Evolutionary conservation across 2,329 filamentous ascomycete species (phyloP).

Genomic region (Hypocrella siamensis): DNA sequence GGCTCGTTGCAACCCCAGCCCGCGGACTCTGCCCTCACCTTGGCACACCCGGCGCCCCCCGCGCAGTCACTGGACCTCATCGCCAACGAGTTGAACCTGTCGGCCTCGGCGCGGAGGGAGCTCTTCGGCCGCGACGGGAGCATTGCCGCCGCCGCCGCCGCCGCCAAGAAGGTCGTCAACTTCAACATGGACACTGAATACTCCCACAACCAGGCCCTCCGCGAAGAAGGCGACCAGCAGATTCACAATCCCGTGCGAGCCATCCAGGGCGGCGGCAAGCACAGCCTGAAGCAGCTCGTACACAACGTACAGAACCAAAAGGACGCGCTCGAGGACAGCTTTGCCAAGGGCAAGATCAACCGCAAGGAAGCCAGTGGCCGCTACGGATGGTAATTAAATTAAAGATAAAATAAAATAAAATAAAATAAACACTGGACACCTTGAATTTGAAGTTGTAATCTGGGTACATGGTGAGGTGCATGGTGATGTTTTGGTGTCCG

Average conservation of each 20-base stretch:
- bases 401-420: too few relatives aligned
- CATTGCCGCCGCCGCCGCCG: conserved; percentile 15
- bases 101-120: conserved; percentile 60
- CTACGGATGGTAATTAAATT: conserved; percentile 74
- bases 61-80: conserved; percentile 52
- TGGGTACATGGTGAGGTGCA: not conserved
- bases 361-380: conserved; percentile 65
- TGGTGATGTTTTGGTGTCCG: too few relatives aligned
- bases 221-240: conserved; percentile 52
- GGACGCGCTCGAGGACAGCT: conserved; percentile 83
- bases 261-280: conserved; percentile 60
- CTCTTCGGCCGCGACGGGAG: conserved; percentile 59
- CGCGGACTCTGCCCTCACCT: conserved; percentile 9
- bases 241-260: conserved; percentile 75
- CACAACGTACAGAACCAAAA: conserved; percentile 68
- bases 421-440: too few relatives aligned
- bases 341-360: conserved; percentile 65
- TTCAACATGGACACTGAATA: conserved; percentile 89
- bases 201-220: conserved; percentile 62
- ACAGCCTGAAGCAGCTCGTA: conserved; percentile 76
- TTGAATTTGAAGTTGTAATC: too few relatives aligned
- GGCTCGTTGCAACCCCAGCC: conserved; percentile 14
- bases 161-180: conserved; percentile 50
- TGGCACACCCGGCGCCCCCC: conserved; percentile 11
- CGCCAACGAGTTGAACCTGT: conserved; percentile 65